phyloP scores from a whole-genome alignment of 106 monocot genomes.

The Xerophyta viscosa region DNA sequence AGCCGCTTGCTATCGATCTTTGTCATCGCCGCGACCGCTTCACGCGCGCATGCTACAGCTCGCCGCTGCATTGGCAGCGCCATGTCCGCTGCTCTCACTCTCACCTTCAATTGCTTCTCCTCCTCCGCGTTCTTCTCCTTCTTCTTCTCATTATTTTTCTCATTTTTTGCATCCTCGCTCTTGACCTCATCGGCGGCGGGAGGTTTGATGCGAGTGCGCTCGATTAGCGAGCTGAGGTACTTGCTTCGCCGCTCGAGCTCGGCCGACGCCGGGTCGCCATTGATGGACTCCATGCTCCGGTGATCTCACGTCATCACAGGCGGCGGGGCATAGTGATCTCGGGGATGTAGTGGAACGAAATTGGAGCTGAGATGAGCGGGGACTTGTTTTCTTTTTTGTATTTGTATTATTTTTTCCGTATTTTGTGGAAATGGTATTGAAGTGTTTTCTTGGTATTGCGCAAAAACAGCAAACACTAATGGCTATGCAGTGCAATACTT shows the following conservation, averaged over 20 bases:
- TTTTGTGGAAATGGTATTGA: no score
- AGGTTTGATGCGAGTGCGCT: conserved; percentile 6
- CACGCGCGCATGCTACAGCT: conserved; percentile 13
- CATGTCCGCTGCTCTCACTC: conserved; percentile 18
- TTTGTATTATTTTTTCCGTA: no score
- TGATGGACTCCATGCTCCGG: not conserved
- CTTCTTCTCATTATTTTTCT: conserved; percentile 5
- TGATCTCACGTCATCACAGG: not conserved
- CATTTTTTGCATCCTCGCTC: not conserved
- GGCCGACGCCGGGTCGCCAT: conserved; percentile 31
- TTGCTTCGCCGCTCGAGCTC: conserved; percentile 42
- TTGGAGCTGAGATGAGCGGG: no score
- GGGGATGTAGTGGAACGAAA: no score
- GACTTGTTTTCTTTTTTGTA: no score
- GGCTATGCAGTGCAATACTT: no score
- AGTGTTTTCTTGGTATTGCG: no score
- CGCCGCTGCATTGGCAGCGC: conserved; percentile 10
- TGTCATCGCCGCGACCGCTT: conserved; percentile 10
- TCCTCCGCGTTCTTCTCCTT: not conserved
- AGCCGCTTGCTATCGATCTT: conserved; percentile 21
- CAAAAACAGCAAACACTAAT: no score
- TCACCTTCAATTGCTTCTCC: not conserved
- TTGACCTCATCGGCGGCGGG: not conserved
- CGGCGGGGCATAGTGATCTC: no score
- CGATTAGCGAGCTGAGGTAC: conserved; percentile 32